These are phyloP conservation scores for Rhodamnia argentea DNA, from an alignment of 345 rosid species.

Conservation along the genomic window DNA sequence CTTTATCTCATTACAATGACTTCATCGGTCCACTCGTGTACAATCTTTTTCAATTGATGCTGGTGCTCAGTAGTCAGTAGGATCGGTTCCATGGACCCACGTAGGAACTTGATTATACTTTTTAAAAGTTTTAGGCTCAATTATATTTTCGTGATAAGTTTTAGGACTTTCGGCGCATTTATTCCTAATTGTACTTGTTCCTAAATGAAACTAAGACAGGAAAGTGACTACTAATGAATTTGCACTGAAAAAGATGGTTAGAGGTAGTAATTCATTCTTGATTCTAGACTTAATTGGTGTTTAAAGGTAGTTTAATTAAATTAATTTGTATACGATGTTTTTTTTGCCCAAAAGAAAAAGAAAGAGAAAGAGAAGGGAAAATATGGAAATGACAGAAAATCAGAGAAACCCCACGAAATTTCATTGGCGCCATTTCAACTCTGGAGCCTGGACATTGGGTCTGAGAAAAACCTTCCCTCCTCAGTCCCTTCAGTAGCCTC, in stretches of 20 bases:
- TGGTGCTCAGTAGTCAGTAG: no score
- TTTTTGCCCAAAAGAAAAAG: neutral
- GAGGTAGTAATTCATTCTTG: neutral
- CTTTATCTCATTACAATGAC: no score
- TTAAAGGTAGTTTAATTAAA: neutral
- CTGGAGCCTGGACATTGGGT: neutral
- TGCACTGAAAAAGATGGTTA: neutral
- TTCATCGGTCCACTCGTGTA: no score
- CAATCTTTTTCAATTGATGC: no score
- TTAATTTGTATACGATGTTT: neutral
- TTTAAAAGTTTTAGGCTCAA: neutral
- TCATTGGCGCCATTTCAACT: neutral
- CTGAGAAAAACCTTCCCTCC: neutral
- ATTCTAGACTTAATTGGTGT: neutral
- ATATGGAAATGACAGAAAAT: neutral
- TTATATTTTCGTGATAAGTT: accelerated
- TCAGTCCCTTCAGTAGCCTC: neutral
- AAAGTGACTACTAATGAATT: neutral
- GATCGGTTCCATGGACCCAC: no score
- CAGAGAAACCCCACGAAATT: neutral
- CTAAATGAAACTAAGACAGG: neutral
- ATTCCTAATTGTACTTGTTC: neutral
- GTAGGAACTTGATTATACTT: no score
- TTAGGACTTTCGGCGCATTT: accelerated
- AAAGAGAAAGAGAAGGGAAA: neutral